Evolutionary conservation across 352 stramenopile genomes (phyloP).

Genomic region (Plasmopara muralis): DNA sequence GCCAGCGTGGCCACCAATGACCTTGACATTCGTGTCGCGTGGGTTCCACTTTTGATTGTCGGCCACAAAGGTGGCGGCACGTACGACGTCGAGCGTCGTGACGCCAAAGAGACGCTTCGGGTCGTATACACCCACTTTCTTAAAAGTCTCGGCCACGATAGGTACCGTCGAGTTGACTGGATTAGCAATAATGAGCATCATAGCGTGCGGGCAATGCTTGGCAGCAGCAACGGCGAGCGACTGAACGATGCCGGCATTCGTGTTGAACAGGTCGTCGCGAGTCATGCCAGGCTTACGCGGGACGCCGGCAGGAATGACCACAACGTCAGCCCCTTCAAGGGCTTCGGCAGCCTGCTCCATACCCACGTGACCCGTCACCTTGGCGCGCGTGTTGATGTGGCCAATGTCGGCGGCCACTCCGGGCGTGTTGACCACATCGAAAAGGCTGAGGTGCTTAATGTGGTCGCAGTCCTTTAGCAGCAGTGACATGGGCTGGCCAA

Average conservation of each 20-base stretch:
- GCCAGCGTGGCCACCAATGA: slow-evolving; percentile 98
- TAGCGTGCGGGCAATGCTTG: slow-evolving; percentile 94
- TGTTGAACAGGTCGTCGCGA: slow-evolving; percentile 94
- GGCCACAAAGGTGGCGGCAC: slow-evolving; percentile 94
- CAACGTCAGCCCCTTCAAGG: slow-evolving; percentile 88
- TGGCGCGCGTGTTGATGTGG: slow-evolving; percentile 88
- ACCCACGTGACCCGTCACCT: slow-evolving; percentile 60
- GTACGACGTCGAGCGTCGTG: slow-evolving; percentile 97
- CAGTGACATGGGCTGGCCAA: slow-evolving; percentile 97
- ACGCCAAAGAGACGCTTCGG: slow-evolving; percentile 97
- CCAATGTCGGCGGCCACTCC: slow-evolving; percentile 96
- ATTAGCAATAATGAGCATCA: slow-evolving; percentile 98
- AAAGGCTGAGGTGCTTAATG: slow-evolving; percentile 95
- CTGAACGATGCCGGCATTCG: slow-evolving; percentile 95
- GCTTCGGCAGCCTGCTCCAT: slow-evolving; percentile 75
- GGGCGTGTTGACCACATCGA: slow-evolving; percentile 97
- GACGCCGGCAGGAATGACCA: slow-evolving; percentile 99
- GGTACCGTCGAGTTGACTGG: slow-evolving; percentile 99
- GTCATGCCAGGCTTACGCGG: slow-evolving; percentile 98
- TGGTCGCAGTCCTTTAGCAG: slow-evolving; percentile 96
- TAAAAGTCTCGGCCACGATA: slow-evolving; percentile 98
- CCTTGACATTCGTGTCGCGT: slow-evolving; percentile 84
- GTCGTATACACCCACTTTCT: slow-evolving; percentile 95
- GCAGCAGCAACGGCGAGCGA: slow-evolving; percentile 91
- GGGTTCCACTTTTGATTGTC: slow-evolving; percentile 76